Conservation (phyloP, 768 basidiomycete species). For the Zangia roseola region DNA sequence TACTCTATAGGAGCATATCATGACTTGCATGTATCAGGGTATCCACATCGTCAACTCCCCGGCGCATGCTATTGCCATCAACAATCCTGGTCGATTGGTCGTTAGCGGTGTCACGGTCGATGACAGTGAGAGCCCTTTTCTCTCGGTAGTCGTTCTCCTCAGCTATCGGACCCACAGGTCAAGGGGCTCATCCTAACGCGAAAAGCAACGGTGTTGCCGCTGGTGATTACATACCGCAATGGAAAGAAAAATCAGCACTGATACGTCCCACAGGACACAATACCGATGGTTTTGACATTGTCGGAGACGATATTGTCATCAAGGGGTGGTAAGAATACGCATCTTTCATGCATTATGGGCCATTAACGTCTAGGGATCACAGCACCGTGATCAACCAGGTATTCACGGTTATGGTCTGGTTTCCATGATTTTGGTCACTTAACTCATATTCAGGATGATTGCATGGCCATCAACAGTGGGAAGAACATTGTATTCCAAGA, state of each 20-base stretch:
- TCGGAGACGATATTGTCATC: conserved; percentile 38
- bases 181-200: conserved; percentile 50
- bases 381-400: conserved; percentile 30
- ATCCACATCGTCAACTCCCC: conserved; percentile 43
- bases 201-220: conserved; percentile 49
- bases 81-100: conserved; percentile 29
- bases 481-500: conserved; percentile 46
- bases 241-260: neutral
- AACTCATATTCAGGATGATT: conserved; percentile 51
- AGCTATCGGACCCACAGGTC: conserved; percentile 35
- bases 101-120: conserved; percentile 53
- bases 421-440: neutral
- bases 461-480: conserved; percentile 51
- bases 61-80: conserved; percentile 31
- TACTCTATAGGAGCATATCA: neutral
- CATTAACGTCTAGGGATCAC: neutral
- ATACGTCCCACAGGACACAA: conserved; percentile 37
- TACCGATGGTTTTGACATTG: conserved; percentile 51
- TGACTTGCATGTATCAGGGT: conserved; percentile 20
- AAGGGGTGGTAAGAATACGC: conserved; percentile 13
- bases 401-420: neutral
- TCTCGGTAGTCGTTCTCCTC: neutral
- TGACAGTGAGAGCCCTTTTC: conserved; percentile 43
- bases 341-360: neutral
- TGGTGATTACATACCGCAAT: conserved; percentile 28